Conservation (phyloP, 352 stramenopile species). For the Globisporangium iwayamae region DNA sequence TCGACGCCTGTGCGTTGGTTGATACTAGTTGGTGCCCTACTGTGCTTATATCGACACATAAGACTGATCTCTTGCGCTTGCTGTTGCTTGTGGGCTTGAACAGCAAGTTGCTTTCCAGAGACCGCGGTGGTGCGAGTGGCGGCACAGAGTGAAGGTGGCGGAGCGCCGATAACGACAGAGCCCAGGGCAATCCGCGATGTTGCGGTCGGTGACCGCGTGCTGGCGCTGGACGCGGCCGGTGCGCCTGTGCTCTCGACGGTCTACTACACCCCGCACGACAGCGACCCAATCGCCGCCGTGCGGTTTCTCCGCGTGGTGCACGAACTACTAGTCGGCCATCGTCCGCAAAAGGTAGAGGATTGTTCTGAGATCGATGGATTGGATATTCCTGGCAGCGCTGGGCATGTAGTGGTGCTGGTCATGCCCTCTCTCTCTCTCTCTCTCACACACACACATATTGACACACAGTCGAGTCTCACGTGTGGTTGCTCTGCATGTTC, state of each 20-base stretch:
- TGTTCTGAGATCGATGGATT: not conserved
- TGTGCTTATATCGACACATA: not conserved
- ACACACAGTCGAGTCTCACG: slow-evolving; percentile 5
- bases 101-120: slow-evolving; percentile 61
- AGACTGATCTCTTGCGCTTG: not conserved
- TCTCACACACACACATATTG: not conserved
- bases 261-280: slow-evolving; percentile 68
- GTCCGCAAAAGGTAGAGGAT: not conserved
- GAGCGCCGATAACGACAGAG: slow-evolving; percentile 11
- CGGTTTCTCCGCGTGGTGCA: slow-evolving; percentile 34
- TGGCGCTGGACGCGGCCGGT: slow-evolving; percentile 41
- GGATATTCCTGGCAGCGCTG: not conserved
- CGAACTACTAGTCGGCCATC: slow-evolving; percentile 18
- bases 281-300: slow-evolving; percentile 6
- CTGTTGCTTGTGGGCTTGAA: not conserved
- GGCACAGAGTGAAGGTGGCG: not conserved
- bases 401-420: not conserved
- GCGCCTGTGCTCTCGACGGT: slow-evolving; percentile 40
- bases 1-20: slow-evolving; percentile 33
- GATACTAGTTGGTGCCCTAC: not conserved
- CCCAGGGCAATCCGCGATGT: slow-evolving; percentile 26
- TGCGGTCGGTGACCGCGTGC: slow-evolving; percentile 43
- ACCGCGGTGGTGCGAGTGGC: slow-evolving; percentile 33
- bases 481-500: not conserved
- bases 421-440: too few species aligned